These are phyloP conservation scores for Gossypium herbaceum DNA, from an alignment of 345 rosid genomes.

Conservation along the genomic window DNA sequence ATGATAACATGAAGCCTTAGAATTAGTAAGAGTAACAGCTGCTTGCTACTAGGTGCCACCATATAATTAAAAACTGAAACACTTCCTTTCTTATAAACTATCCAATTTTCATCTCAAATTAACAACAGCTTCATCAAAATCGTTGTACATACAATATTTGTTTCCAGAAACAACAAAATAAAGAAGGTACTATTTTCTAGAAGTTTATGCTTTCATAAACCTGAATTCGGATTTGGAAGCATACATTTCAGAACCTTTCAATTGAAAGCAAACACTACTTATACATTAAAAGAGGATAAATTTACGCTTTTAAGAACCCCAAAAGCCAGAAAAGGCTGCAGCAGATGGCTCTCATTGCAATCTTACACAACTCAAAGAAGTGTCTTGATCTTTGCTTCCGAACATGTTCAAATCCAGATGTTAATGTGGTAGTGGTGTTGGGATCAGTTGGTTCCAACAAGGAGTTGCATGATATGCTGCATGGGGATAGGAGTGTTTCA, in stretches of 20 bases:
- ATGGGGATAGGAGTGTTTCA: not conserved
- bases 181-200: not conserved
- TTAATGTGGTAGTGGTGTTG: not conserved
- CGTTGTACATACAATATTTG: not conserved
- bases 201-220: not conserved
- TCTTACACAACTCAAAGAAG: slow-evolving; percentile 2
- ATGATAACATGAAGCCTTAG: not conserved
- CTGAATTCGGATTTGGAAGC: not conserved
- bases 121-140: not conserved
- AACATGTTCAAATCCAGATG: not conserved
- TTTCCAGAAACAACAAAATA: not conserved
- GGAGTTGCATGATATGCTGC: not conserved
- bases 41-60: not conserved
- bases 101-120: not conserved
- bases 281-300: not conserved
- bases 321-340: not conserved
- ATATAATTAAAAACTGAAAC: not conserved
- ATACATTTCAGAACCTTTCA: not conserved
- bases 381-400: not conserved
- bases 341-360: not conserved
- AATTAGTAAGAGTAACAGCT: not conserved
- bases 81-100: not conserved
- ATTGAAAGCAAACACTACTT: not conserved
- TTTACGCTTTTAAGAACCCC: not conserved
- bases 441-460: not conserved